Evolutionary conservation across 805 yeast species (phyloP).

Genomic region (Kluyveromyces dobzhanskii): DNA sequence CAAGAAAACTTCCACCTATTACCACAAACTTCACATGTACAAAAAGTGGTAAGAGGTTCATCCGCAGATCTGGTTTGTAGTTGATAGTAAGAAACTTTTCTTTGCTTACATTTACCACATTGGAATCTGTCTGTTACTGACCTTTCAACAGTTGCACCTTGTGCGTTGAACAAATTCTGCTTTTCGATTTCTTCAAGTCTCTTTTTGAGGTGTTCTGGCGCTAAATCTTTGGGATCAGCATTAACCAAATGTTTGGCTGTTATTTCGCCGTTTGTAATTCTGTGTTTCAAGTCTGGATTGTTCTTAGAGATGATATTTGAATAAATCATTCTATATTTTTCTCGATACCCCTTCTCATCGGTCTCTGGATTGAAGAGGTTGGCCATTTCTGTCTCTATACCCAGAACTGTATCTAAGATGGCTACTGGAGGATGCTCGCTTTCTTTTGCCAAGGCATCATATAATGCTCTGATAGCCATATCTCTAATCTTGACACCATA

Average conservation of each 20-base stretch:
- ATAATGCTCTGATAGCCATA: constrained; percentile 72
- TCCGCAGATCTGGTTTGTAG: constrained; percentile 98
- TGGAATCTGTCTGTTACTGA: constrained; percentile 95
- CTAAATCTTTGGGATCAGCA: constrained; percentile 93
- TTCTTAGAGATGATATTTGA: constrained; percentile 83
- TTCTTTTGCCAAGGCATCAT: constrained; percentile 83
- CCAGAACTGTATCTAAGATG: constrained; percentile 55
- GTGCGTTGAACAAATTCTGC: constrained; percentile 90
- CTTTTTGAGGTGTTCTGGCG: constrained; percentile 81
- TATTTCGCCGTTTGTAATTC: constrained; percentile 61
- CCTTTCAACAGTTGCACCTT: constrained; percentile 92
- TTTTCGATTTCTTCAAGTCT: constrained; percentile 80
- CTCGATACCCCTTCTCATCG: constrained; percentile 51
- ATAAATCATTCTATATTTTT: constrained; percentile 76
- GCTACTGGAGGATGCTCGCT: constrained; percentile 53
- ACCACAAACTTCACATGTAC: constrained; percentile 97
- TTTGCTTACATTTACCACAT: constrained; percentile 96
- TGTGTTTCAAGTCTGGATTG: constrained; percentile 74
- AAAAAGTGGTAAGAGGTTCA: constrained; percentile 96
- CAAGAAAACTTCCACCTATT: constrained; percentile 97
- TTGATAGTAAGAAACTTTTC: constrained; percentile 94
- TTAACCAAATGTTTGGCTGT: constrained; percentile 55
- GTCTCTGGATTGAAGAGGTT: constrained; percentile 49
- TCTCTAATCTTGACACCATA: constrained; percentile 78
- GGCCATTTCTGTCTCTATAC: constrained; percentile 67